Conservation (phyloP, 495 filamentous ascomycete species). For the Filosporella fistucella region DNA sequence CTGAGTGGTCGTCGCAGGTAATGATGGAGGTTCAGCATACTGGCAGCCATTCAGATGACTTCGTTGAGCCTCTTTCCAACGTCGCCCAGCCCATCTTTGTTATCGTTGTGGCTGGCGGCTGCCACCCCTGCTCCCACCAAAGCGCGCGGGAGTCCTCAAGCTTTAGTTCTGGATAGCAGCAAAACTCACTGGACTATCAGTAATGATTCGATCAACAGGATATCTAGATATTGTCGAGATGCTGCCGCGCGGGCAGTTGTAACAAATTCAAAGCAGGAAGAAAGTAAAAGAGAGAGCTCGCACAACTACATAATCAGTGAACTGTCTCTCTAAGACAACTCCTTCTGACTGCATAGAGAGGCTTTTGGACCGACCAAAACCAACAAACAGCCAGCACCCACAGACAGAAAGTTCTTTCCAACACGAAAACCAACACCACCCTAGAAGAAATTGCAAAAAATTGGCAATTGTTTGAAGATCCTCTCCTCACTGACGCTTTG, state of each 20-base stretch:
- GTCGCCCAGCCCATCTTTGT: not conserved
- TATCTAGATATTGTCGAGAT: constrained; percentile 3
- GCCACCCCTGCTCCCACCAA: constrained; percentile 7
- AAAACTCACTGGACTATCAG: constrained; percentile 1
- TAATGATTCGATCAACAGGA: constrained; percentile 17
- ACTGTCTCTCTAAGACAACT: not conserved
- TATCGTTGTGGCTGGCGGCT: constrained; percentile 19
- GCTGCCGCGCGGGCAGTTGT: constrained; percentile 20
- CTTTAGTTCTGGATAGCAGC: constrained; percentile 4
- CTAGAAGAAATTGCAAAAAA: not conserved
- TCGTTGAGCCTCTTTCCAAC: constrained; percentile 18
- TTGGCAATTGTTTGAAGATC: constrained; percentile 6
- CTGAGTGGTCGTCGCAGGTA: not conserved
- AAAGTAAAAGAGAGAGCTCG: not conserved
- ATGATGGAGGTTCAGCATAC: not conserved
- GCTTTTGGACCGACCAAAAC: not conserved
- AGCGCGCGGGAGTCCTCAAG: constrained; percentile 20
- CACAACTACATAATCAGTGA: constrained; percentile 8
- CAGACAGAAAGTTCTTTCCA: not conserved
- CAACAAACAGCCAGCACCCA: not conserved
- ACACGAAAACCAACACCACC: not conserved
- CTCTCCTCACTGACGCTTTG: no score
- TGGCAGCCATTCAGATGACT: constrained; percentile 20
- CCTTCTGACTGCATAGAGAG: not conserved
- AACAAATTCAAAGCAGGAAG: constrained; percentile 3